These are phyloP conservation scores for Acaromyces ingoldii DNA, from an alignment of 1,284 basidiomycete species.

Conservation along the genomic window DNA sequence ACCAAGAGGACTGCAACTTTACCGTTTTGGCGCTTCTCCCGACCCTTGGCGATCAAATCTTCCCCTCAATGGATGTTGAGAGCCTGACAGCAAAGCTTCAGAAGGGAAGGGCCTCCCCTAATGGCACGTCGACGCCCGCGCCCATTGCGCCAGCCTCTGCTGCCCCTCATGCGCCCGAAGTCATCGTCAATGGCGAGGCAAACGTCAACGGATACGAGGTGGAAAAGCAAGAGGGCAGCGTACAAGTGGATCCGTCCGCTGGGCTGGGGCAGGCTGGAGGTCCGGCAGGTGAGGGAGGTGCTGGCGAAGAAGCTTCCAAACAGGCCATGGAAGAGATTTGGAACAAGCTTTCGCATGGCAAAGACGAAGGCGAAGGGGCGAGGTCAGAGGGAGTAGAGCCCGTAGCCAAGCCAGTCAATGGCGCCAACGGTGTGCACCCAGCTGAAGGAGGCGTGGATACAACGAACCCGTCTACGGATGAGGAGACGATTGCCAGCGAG, in stretches of 20 bases:
- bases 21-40: slow-evolving; percentile 75
- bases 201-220: background rate
- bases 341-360: background rate
- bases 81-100: slow-evolving; percentile 66
- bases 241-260: background rate
- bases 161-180: background rate
- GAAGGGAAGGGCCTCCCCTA: background rate
- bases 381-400: no score
- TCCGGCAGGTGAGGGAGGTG: background rate
- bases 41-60: slow-evolving; percentile 67
- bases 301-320: background rate
- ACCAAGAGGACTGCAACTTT: slow-evolving; percentile 74
- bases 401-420: background rate
- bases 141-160: background rate
- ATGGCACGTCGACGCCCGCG: background rate
- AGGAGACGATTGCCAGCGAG: background rate
- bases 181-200: background rate
- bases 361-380: background rate
- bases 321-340: slow-evolving; percentile 2
- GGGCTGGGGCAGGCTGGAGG: background rate
- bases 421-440: background rate
- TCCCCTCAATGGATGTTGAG: slow-evolving; percentile 77
- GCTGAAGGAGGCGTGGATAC: background rate
- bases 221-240: background rate
- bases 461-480: background rate